A percentile compares a stretch with the other conserved stretches of the same genome.
Conservation (phyloP, 768 basidiomycete genomes). For the Udeniomyces megalosporus region DNA sequence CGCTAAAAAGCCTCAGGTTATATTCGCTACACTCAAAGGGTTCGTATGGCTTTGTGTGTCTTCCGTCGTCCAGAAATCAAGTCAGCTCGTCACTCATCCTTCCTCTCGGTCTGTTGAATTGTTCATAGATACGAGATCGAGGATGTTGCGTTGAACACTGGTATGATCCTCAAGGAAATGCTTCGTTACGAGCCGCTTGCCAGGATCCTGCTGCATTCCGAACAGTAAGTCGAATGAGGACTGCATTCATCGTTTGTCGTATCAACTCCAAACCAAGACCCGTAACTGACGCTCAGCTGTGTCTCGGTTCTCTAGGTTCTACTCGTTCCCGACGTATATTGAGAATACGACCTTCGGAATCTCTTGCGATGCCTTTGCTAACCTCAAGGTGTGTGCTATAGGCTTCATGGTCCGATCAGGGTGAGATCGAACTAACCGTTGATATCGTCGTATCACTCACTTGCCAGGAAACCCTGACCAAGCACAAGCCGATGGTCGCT, state of each 20-base stretch:
- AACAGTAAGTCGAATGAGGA: conserved; percentile 64
- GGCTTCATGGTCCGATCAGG: too few species aligned
- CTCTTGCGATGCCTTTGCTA: conserved; percentile 93
- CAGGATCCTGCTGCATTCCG: conserved; percentile 78
- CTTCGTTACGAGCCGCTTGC: conserved; percentile 77
- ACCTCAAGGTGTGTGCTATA: conserved; percentile 48
- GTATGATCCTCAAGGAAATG: conserved; percentile 97
- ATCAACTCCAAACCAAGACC: neutral
- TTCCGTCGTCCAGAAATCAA: too few species aligned
- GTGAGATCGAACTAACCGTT: neutral
- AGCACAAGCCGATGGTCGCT: conserved; percentile 96
- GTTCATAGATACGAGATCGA: conserved; percentile 77
- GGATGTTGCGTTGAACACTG: conserved; percentile 89
- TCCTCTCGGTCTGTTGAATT: neutral
- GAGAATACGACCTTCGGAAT: conserved; percentile 96
- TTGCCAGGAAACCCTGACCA: conserved; percentile 79
- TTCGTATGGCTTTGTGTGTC: conserved; percentile 18
- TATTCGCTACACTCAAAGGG: conserved; percentile 70
- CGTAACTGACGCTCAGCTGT: neutral
- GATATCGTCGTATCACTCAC: too few species aligned
- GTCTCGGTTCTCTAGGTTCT: conserved; percentile 48
- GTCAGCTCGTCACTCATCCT: neutral
- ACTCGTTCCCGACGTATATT: conserved; percentile 89
- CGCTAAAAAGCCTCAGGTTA: conserved; percentile 47
- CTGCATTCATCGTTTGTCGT: too few species aligned